Percentiles rank a stretch among this genome's conserved stretches.
Evolutionary conservation across 1,139 yeast species (phyloP).

Genomic region (Scheffersomyces illinoinensis): DNA sequence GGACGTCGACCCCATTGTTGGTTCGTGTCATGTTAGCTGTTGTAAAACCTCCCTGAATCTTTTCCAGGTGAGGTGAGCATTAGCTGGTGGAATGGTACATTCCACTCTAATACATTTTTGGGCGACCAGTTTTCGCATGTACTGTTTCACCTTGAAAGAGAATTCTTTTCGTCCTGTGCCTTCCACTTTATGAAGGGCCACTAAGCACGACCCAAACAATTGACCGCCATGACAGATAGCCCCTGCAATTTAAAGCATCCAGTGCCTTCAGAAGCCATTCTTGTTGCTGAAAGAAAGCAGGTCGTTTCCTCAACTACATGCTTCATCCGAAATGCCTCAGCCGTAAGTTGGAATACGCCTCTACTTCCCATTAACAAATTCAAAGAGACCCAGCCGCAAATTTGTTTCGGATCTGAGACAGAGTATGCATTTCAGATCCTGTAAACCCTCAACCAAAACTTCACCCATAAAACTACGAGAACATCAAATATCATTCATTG

Average conservation of each 20-base stretch:
- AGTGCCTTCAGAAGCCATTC: not conserved
- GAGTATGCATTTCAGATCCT: not conserved
- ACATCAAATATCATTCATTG: not conserved
- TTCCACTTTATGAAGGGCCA: not conserved
- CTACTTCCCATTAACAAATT: not conserved
- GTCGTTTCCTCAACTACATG: not conserved
- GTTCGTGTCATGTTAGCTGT: not conserved
- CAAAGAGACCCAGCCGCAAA: not conserved
- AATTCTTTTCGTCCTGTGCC: not conserved
- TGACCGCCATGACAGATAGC: not conserved
- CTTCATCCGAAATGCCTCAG: not conserved
- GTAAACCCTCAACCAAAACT: not conserved
- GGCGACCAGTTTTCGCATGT: not conserved
- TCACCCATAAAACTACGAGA: not conserved
- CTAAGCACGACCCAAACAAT: not conserved
- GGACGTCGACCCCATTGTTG: not conserved
- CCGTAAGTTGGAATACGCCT: not conserved
- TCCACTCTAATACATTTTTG: not conserved
- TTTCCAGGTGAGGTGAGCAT: not conserved
- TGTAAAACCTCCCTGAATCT: not conserved
- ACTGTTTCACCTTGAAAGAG: not conserved
- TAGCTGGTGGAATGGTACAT: not conserved
- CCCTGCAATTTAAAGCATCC: not conserved
- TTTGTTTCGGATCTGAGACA: not conserved
- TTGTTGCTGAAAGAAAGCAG: not conserved